A percentile compares a stretch with the other conserved stretches of the same genome.
Evolutionary conservation across 116 monocot genomes (phyloP).

Genomic region (Dioscorea cayenensis): DNA sequence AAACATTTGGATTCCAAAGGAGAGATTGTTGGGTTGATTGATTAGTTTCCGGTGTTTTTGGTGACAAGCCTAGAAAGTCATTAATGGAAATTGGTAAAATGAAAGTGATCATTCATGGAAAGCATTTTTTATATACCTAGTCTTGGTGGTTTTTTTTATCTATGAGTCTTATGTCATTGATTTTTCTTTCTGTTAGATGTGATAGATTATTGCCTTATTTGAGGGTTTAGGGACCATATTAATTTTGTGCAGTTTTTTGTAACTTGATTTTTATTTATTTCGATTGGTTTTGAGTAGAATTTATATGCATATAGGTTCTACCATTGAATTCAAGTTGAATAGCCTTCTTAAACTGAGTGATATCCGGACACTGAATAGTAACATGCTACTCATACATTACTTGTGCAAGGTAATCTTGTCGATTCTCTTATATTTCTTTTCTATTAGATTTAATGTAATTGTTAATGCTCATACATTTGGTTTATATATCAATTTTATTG

Average conservation of each 20-base stretch:
- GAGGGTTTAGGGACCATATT: no score
- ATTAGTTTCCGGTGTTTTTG: no score
- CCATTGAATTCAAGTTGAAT: slow-evolving; percentile 85
- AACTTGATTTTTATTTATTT: neutral
- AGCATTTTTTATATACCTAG: no score
- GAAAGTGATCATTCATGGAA: no score
- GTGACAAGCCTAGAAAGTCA: no score
- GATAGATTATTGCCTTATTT: no score
- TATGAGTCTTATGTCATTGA: no score
- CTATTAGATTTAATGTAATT: neutral
- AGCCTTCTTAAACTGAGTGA: slow-evolving; percentile 87
- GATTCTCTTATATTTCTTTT: neutral
- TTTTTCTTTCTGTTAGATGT: no score
- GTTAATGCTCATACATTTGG: neutral
- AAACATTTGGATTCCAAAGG: no score
- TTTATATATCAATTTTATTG: neutral
- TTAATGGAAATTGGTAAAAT: no score
- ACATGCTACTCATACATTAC: slow-evolving; percentile 89
- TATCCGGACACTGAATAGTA: slow-evolving; percentile 74
- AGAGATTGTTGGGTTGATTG: no score
- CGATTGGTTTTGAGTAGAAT: neutral
- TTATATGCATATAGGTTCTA: slow-evolving; percentile 47
- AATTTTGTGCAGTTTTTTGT: neutral
- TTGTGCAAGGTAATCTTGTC: slow-evolving; percentile 68
- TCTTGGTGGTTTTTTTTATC: no score